A percentile compares a stretch with the other conserved stretches of the same genome.
phyloP scores from a whole-genome alignment of 345 rosid species.

The Zanthoxylum bungeanum region DNA sequence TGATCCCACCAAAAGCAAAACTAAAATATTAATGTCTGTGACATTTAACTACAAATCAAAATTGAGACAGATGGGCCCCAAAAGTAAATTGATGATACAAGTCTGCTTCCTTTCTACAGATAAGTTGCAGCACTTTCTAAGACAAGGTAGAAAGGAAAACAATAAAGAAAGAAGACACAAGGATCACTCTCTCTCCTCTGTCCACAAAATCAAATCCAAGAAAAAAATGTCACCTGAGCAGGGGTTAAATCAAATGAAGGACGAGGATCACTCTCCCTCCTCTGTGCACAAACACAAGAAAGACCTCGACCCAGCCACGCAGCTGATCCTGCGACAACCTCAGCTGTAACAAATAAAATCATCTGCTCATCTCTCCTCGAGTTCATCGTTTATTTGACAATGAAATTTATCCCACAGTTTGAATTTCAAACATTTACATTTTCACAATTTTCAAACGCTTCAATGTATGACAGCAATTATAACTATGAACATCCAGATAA shows the following conservation, averaged over 20 bases:
- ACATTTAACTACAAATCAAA: conserved; percentile 1
- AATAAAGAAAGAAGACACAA: background rate
- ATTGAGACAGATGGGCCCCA: background rate
- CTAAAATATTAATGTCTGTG: background rate
- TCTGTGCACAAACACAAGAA: conserved; percentile 98
- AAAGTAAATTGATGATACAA: background rate
- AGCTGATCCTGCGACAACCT: conserved; percentile 97
- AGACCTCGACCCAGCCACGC: conserved; percentile 99
- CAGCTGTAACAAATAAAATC: conserved; percentile 68
- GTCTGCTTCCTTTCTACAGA: background rate
- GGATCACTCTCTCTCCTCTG: background rate
- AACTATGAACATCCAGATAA: background rate
- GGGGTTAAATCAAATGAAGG: conserved; percentile 96
- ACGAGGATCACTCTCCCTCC: conserved; percentile 76
- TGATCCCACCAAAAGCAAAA: conserved; percentile 26
- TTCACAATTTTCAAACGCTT: background rate
- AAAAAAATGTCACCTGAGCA: conserved; percentile 54
- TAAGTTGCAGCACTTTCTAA: background rate
- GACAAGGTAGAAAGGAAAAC: background rate
- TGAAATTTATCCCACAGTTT: background rate
- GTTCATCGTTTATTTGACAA: background rate
- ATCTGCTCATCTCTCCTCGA: background rate
- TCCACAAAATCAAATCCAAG: background rate
- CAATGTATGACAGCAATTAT: background rate
- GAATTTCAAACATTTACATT: background rate